Evolutionary conservation across 371 early-diverging fungal species (phyloP).

Genomic region (Mortierella sp.): DNA sequence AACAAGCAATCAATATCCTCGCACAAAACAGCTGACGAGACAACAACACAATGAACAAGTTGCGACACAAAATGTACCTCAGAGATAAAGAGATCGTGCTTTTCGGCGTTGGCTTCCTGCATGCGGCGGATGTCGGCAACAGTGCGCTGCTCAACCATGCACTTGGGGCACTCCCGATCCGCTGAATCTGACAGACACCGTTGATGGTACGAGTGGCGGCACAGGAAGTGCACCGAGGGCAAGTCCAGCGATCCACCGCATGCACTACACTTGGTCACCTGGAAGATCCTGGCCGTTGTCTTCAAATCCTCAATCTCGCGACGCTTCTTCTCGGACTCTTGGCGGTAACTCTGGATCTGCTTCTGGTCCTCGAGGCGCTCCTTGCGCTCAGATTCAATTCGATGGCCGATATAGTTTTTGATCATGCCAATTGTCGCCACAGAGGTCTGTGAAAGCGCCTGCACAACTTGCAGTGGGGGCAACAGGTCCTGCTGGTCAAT

Average conservation of each 20-base stretch:
- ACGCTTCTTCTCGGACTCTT: slow-evolving; percentile 83
- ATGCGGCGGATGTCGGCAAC: slow-evolving; percentile 82
- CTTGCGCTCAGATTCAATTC: slow-evolving; percentile 79
- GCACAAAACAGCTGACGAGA: neutral
- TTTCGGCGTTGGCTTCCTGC: slow-evolving; percentile 81
- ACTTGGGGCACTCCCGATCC: slow-evolving; percentile 90
- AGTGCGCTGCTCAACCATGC: slow-evolving; percentile 86
- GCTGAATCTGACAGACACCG: slow-evolving; percentile 82
- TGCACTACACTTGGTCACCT: slow-evolving; percentile 87
- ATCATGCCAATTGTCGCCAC: slow-evolving; percentile 90
- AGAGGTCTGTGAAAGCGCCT: slow-evolving; percentile 85
- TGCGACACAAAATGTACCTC: slow-evolving; percentile 63
- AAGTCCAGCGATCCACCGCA: slow-evolving; percentile 89
- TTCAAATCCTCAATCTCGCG: slow-evolving; percentile 86
- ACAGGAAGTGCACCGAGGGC: slow-evolving; percentile 93
- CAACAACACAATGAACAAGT: neutral
- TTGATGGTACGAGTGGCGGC: slow-evolving; percentile 94
- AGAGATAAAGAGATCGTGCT: slow-evolving; percentile 85
- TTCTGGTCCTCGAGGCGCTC: slow-evolving; percentile 74
- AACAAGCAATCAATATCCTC: neutral
- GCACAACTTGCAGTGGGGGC: slow-evolving; percentile 90
- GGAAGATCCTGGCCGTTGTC: slow-evolving; percentile 84
- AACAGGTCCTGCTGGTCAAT: slow-evolving; percentile 90
- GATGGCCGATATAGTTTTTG: slow-evolving; percentile 82
- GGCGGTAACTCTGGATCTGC: slow-evolving; percentile 79